phyloP scores from a whole-genome alignment of 176 grass and related monocot species.

The Neostapfia colusana region DNA sequence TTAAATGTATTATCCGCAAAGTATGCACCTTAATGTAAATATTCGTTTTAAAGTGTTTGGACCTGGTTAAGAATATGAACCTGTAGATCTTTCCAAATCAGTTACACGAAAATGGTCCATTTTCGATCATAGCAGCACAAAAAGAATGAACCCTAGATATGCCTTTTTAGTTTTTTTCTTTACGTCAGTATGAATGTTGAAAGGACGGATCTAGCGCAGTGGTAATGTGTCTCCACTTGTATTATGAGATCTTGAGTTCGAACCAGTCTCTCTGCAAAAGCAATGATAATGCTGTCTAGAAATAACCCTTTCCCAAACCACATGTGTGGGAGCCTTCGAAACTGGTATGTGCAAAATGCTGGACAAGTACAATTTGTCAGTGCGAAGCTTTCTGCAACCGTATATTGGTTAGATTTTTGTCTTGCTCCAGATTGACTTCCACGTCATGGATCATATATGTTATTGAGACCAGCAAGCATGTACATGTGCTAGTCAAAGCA shows the following conservation, averaged over 20 bases:
- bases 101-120: not conserved
- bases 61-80: not conserved
- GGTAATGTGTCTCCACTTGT: too few species aligned
- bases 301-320: too few species aligned
- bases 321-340: too few species aligned
- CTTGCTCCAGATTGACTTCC: not conserved
- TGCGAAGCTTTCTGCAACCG: not conserved
- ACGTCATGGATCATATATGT: not conserved
- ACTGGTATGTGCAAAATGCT: not conserved
- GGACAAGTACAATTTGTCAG: not conserved
- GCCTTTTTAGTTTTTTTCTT: too few species aligned
- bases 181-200: too few species aligned
- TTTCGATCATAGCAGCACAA: not conserved
- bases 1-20: not conserved
- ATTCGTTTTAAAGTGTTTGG: too few species aligned
- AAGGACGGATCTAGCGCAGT: too few species aligned
- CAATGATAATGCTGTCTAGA: too few species aligned
- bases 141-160: not conserved
- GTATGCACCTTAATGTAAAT: not conserved
- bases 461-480: not conserved
- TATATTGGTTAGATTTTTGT: slow-evolving; percentile 30
- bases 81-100: not conserved
- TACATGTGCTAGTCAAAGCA: not conserved
- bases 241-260: too few species aligned
- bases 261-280: too few species aligned